Conservation (phyloP, 768 basidiomycete species). For the Hericium alpestre region DNA sequence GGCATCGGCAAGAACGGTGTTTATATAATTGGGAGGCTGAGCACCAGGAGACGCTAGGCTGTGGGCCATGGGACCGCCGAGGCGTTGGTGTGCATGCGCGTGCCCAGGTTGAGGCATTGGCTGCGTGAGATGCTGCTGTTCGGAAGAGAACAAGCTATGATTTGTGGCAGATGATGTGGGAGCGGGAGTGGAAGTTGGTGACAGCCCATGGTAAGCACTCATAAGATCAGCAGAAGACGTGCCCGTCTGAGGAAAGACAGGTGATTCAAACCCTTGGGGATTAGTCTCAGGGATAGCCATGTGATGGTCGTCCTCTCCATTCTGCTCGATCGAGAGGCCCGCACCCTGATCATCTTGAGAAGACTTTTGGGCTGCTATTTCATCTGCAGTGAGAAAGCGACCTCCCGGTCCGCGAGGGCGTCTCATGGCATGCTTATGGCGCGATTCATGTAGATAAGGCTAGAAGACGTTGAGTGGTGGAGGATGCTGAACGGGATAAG, state of each 20-base stretch:
- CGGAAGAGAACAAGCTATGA: neutral
- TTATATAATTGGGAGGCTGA: neutral
- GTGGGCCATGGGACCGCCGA: neutral
- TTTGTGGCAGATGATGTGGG: constrained; percentile 2
- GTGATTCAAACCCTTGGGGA: constrained; percentile 2
- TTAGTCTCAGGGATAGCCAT: constrained; percentile 5
- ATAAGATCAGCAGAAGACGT: constrained; percentile 4
- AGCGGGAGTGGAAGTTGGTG: constrained; percentile 2
- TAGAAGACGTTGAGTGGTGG: constrained; percentile 20
- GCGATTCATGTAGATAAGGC: constrained; percentile 97
- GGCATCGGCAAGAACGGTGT: neutral
- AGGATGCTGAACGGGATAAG: constrained; percentile 4
- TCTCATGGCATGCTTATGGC: constrained; percentile 97
- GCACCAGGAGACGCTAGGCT: neutral
- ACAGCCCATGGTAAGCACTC: neutral
- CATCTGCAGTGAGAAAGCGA: constrained; percentile 92
- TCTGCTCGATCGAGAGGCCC: constrained; percentile 29
- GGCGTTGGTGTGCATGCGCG: neutral
- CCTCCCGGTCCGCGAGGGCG: constrained; percentile 95
- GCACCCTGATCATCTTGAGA: constrained; percentile 25
- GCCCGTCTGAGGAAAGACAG: constrained; percentile 8
- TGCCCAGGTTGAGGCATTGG: neutral
- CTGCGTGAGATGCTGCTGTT: constrained; percentile 6
- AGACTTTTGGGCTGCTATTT: constrained; percentile 76
- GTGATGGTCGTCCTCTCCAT: constrained; percentile 34